Evolutionary conservation across 129 eudicot genomes (phyloP).

Genomic region (Flaveria bidentis): DNA sequence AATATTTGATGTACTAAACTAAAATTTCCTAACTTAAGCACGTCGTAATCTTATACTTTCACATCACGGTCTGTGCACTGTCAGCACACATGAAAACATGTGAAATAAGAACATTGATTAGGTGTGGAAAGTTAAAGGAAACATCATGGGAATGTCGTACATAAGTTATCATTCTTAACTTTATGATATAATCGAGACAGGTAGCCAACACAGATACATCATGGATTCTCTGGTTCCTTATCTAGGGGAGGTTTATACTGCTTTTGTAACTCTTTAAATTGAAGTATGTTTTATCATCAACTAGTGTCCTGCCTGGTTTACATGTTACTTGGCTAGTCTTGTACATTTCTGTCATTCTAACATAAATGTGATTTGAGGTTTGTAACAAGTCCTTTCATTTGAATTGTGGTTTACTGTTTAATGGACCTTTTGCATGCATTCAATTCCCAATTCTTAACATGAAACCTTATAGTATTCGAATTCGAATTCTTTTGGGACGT

Average conservation of each 20-base stretch:
- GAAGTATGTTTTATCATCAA: neutral
- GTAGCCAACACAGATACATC: neutral
- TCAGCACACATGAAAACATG: neutral
- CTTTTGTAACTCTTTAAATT: neutral
- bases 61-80: neutral
- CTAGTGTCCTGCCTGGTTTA: conserved; percentile 16
- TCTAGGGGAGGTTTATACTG: conserved; percentile 25
- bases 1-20: too few species aligned
- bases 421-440: too few species aligned
- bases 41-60: neutral
- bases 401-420: too few species aligned
- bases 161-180: neutral
- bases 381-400: neutral
- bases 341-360: neutral
- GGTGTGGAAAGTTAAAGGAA: conserved; percentile 1
- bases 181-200: neutral
- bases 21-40: neutral
- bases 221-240: conserved; percentile 8
- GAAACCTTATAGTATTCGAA: too few species aligned
- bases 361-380: conserved; percentile 14
- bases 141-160: conserved; percentile 5
- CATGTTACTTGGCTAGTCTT: neutral
- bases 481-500: neutral
- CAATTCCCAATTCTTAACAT: too few species aligned
- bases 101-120: neutral